Evolutionary conservation across 2,329 filamentous ascomycete genomes (phyloP).

Genomic region (Rhynchosporium agropyri): DNA sequence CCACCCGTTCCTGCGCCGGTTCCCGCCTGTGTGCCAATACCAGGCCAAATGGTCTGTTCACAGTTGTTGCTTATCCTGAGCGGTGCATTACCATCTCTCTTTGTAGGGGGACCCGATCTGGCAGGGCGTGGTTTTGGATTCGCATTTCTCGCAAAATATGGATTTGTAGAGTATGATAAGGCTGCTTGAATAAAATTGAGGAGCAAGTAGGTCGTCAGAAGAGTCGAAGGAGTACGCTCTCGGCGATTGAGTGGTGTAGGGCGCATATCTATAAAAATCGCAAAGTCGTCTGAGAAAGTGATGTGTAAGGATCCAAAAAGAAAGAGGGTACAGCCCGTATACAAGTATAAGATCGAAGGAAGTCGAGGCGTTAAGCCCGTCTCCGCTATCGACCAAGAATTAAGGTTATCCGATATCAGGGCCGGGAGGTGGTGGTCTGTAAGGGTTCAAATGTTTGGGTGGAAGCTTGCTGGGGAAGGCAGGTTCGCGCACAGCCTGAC

Average conservation of each 20-base stretch:
- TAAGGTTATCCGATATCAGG: conserved; percentile 26
- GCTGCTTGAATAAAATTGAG: conserved; percentile 28
- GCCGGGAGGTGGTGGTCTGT: conserved; percentile 7
- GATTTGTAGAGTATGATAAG: conserved; percentile 30
- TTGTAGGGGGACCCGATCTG: conserved; percentile 37
- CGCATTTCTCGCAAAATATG: conserved; percentile 25
- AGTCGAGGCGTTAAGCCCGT: conserved; percentile 17
- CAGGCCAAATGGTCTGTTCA: conserved; percentile 72
- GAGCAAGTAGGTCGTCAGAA: conserved; percentile 27
- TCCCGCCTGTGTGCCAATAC: conserved; percentile 72
- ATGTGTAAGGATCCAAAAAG: conserved; percentile 7
- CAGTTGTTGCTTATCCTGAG: conserved; percentile 74
- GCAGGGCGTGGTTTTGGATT: conserved; percentile 29
- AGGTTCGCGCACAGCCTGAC: conserved; percentile 19
- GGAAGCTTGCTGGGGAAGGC: conserved; percentile 1
- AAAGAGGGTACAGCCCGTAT: conserved; percentile 2
- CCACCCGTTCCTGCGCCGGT: conserved; percentile 67
- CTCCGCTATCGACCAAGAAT: conserved; percentile 22
- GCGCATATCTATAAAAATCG: conserved; percentile 24
- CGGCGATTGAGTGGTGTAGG: conserved; percentile 21
- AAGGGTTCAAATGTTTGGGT: conserved; percentile 1
- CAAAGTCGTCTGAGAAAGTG: conserved; percentile 10
- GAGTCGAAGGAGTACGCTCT: conserved; percentile 22
- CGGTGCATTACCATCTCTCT: conserved; percentile 51
- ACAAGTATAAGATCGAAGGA: conserved; percentile 15